Conservation (phyloP, 2,329 filamentous ascomycete genomes). For the Ophiostoma sp. region DNA sequence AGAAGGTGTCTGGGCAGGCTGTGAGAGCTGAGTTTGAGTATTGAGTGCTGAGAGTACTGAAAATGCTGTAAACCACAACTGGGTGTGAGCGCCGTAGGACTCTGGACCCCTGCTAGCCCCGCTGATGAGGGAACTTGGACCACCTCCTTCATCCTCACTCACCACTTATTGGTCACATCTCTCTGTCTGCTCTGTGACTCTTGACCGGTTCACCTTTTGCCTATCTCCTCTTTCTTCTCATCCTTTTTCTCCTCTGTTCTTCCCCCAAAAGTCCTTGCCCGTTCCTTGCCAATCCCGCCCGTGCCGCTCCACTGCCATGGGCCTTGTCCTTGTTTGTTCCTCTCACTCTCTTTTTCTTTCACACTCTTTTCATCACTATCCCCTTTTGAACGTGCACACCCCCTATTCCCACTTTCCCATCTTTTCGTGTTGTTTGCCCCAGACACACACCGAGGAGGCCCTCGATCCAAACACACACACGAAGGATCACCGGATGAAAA, state of each 20-base stretch:
- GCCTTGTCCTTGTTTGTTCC: background rate
- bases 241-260: background rate
- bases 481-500: slow-evolving; percentile 5
- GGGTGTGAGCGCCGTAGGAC: background rate
- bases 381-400: background rate
- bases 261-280: background rate
- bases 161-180: background rate
- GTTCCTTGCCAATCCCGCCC: slow-evolving; percentile 3
- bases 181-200: background rate
- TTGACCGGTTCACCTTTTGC: background rate
- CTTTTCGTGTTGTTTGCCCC: background rate
- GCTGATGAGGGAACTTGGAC: background rate
- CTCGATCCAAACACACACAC: background rate
- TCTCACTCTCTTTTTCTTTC: background rate
- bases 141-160: background rate
- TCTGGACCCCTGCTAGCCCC: background rate
- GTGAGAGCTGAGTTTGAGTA: too few species aligned
- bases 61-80: background rate
- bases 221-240: background rate
- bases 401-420: background rate
- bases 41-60: background rate
- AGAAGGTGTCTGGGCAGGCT: background rate
- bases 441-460: background rate
- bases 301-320: background rate
- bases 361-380: slow-evolving; percentile 4